Evolutionary conservation across 1,139 yeast genomes (phyloP), one percentile per base, ranked within the genome.

Genomic region (Yamadazyma diospyri): DNA sequence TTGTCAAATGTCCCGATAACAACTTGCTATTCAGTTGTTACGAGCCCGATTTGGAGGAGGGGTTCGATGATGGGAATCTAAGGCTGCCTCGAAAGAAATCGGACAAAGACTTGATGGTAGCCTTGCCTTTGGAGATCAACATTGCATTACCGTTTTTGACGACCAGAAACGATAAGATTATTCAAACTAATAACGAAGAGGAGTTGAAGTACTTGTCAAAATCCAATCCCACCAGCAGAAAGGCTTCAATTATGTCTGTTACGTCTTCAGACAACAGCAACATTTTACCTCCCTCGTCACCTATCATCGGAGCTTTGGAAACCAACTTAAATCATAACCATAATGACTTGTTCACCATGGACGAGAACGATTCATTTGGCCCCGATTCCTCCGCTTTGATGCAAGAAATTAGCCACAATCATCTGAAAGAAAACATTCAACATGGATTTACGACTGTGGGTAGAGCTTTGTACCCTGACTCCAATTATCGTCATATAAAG

Each of bases 401-500:
- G 50, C 46, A 48, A n/a, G 62, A 59, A 21, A 50, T 53, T 17
- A 41, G 47, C 19, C 42, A 42, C 19, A 45, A 47, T 24, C 32
- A 43, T 20, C 47, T 48, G 16, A 55, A 54, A 27, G 68, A 61
- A 32, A 62, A 59, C 38, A 53, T 63, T 23, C 61, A 57, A 33
- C 53, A 53, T 21, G 74, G 74, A 1, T 64, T 51, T 39, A 67
- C 74, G 3, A 46, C 51, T 2, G 48, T 59, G 5, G 39, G 61
- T 0, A 57, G 61, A 33, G 74, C 74, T 1, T 53, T 67, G 33
- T 75, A 79, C 41, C 86, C 95, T 0, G 95, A 87, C 50, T 67
- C 80, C 12, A 77, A 80, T 47, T 82, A 75, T 47, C 72, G 82
- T 28, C 85, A 81, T 48, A 72, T 88, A 33, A 78, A 76, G 41